phyloP scores from a whole-genome alignment of 768 basidiomycete species.

The Boletus patriciae region DNA sequence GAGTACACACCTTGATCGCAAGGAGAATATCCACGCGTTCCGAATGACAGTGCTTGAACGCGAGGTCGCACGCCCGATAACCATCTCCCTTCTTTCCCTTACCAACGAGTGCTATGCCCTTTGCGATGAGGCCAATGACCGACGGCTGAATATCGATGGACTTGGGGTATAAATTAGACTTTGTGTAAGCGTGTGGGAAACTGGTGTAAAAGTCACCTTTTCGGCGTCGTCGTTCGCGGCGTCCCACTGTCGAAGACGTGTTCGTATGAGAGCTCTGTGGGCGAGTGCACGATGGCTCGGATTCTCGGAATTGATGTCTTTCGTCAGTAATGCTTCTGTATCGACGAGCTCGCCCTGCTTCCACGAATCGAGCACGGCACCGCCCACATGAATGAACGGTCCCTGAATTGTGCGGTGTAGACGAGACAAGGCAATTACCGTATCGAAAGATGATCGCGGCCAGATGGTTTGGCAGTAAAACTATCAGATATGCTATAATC shows the following conservation, averaged over 20 bases:
- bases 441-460: no score
- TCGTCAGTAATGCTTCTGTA: no score
- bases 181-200: not conserved
- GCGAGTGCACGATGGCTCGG: not conserved
- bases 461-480: no score
- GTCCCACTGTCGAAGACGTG: not conserved
- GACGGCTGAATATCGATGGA: not conserved
- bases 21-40: not conserved
- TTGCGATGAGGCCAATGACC: not conserved
- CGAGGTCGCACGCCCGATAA: not conserved
- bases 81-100: not conserved
- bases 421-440: no score
- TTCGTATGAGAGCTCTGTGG: not conserved
- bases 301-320: no score
- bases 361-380: no score
- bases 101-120: not conserved
- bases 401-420: no score
- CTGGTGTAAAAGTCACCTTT: not conserved
- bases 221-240: not conserved
- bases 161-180: not conserved
- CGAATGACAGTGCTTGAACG: not conserved
- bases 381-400: no score
- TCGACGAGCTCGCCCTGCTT: no score
- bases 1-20: not conserved
- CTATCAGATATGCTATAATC: no score